Conservation (phyloP, 257 asterid species). For the Agastache rugosa region DNA sequence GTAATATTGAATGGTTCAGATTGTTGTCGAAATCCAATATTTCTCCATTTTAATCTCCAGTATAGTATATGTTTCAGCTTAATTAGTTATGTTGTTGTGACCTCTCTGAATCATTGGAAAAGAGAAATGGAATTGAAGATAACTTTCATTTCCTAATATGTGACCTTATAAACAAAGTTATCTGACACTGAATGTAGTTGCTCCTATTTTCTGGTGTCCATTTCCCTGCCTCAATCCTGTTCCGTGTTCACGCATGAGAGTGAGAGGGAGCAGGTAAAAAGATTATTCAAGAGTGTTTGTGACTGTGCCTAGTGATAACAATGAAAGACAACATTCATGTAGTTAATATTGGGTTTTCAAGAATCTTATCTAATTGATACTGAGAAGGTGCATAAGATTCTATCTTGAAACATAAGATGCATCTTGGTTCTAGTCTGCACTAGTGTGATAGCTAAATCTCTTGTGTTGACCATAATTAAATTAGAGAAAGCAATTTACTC, state of each 20-base stretch:
- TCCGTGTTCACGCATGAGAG: too few species aligned
- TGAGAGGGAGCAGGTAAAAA: too few species aligned
- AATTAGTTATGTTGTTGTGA: background rate
- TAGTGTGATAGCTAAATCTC: background rate
- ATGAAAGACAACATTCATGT: too few species aligned
- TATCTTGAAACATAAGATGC: background rate
- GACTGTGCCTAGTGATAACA: too few species aligned
- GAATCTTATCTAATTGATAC: too few species aligned
- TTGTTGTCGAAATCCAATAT: background rate
- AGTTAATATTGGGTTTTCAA: too few species aligned
- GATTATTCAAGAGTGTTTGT: too few species aligned
- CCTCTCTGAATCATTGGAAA: background rate
- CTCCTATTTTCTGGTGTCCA: too few species aligned
- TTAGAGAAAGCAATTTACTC: background rate
- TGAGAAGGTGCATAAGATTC: background rate
- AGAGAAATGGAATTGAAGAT: background rate
- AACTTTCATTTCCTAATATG: background rate
- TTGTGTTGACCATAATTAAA: slow-evolving; percentile 1
- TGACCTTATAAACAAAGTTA: background rate
- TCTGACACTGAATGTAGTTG: background rate
- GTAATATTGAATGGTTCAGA: background rate
- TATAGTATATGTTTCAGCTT: background rate
- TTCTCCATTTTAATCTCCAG: background rate
- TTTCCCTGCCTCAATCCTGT: too few species aligned
- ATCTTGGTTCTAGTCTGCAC: background rate